phyloP scores from a whole-genome alignment of 176 grass and related monocot genomes.

The Oryza meridionalis region DNA sequence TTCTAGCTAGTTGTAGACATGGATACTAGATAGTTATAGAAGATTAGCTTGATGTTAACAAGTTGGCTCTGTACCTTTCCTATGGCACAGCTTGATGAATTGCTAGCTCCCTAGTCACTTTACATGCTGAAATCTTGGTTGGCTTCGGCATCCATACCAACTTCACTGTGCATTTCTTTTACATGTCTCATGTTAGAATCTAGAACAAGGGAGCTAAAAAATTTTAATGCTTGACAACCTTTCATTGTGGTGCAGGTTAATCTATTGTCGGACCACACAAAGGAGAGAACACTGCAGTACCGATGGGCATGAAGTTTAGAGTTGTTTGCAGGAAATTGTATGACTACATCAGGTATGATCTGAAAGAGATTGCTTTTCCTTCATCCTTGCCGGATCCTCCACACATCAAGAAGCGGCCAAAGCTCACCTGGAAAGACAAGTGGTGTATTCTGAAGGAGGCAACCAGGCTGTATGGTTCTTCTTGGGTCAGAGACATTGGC shows the following conservation, averaged over 20 bases:
- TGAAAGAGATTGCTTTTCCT: slow-evolving; percentile 77
- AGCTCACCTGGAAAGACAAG: slow-evolving; percentile 49
- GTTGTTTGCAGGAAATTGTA: slow-evolving; percentile 62
- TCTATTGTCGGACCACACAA: neutral
- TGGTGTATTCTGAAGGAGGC: slow-evolving; percentile 74
- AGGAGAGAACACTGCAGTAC: neutral
- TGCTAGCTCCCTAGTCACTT: neutral
- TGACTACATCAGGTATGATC: slow-evolving; percentile 65
- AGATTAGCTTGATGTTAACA: neutral
- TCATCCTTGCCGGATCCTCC: slow-evolving; percentile 71
- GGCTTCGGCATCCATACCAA: neutral
- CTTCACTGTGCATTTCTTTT: neutral
- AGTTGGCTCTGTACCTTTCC: neutral
- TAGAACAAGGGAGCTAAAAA: neutral
- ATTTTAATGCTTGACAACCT: neutral
- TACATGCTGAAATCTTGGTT: neutral
- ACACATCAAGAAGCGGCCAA: slow-evolving; percentile 44
- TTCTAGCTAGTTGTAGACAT: too few relatives aligned
- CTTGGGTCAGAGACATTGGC: slow-evolving; percentile 53
- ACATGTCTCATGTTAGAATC: neutral
- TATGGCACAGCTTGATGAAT: neutral
- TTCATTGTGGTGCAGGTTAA: slow-evolving; percentile 5
- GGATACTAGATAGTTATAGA: too few relatives aligned
- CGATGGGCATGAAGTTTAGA: slow-evolving; percentile 61
- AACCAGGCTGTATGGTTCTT: slow-evolving; percentile 56